phyloP scores from a whole-genome alignment of 2,329 filamentous ascomycete genomes.

The Arthrobotrys conoides region DNA sequence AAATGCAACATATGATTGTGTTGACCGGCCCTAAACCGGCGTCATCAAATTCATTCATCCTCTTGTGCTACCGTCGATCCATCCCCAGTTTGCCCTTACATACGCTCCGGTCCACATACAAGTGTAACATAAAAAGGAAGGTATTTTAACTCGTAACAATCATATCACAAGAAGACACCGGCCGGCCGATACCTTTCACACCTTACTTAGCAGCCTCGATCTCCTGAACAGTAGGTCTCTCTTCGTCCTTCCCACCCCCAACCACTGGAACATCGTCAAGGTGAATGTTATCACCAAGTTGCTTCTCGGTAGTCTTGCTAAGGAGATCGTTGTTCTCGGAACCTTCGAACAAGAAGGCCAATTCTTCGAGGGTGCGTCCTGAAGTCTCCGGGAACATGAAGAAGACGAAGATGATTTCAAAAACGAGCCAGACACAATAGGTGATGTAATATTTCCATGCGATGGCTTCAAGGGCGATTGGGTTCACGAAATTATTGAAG shows the following conservation, averaged over 20 bases:
- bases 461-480: conserved; percentile 68
- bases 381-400: conserved; percentile 69
- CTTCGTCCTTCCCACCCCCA: conserved; percentile 41
- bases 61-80: no score
- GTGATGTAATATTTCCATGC: conserved; percentile 69
- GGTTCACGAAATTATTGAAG: conserved; percentile 70
- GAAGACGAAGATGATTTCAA: conserved; percentile 68
- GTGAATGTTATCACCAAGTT: conserved; percentile 37
- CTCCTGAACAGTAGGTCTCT: conserved; percentile 29
- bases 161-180: neutral
- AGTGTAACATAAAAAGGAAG: neutral
- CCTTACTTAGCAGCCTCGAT: conserved; percentile 13
- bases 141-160: conserved; percentile 7
- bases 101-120: no score
- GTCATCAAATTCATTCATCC: no score
- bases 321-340: conserved; percentile 53
- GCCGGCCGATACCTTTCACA: conserved; percentile 22
- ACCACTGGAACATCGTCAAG: conserved; percentile 39
- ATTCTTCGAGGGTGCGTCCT: conserved; percentile 68
- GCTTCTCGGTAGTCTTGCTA: conserved; percentile 49
- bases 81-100: no score
- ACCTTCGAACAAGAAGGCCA: conserved; percentile 67
- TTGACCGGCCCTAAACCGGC: no score
- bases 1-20: no score
- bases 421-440: conserved; percentile 68